phyloP scores from a whole-genome alignment of 768 basidiomycete species.

The Pleurotus ostreatus region DNA sequence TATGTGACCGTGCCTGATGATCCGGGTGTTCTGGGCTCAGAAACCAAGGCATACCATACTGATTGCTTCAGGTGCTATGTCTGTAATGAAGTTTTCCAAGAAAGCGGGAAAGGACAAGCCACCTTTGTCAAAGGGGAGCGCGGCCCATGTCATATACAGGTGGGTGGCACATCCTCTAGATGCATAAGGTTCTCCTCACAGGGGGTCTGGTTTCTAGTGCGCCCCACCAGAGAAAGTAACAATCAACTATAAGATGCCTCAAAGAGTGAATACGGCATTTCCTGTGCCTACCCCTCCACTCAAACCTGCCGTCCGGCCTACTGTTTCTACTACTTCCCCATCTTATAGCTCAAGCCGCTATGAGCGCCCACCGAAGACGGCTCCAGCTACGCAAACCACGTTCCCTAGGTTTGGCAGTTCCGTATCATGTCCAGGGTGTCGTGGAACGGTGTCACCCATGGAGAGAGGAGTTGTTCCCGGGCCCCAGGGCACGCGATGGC shows the following conservation, averaged over 20 bases:
- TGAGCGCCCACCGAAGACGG: slow-evolving; percentile 23
- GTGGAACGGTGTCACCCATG: slow-evolving; percentile 72
- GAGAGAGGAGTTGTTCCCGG: slow-evolving; percentile 84
- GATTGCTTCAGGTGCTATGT: slow-evolving; percentile 73
- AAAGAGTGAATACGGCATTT: not conserved
- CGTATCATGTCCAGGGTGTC: slow-evolving; percentile 72
- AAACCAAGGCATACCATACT: slow-evolving; percentile 64
- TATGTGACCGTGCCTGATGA: slow-evolving; percentile 70
- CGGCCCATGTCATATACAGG: slow-evolving; percentile 69
- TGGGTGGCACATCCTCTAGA: slow-evolving; percentile 15
- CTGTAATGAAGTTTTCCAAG: slow-evolving; percentile 63
- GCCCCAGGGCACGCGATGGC: slow-evolving; percentile 80
- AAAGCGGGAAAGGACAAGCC: slow-evolving; percentile 56
- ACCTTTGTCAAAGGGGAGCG: slow-evolving; percentile 64
- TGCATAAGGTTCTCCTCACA: not conserved
- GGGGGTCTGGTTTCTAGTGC: slow-evolving; percentile 29
- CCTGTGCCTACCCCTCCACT: not conserved
- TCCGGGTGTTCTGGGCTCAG: slow-evolving; percentile 29
- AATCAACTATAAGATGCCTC: slow-evolving; percentile 13
- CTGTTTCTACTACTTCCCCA: slow-evolving; percentile 12
- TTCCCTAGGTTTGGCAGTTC: slow-evolving; percentile 59
- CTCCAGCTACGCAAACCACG: slow-evolving; percentile 28
- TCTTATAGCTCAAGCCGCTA: slow-evolving; percentile 22
- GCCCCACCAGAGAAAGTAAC: slow-evolving; percentile 39
- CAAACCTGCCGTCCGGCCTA: slow-evolving; percentile 11